Evolutionary conservation across 345 rosid genomes (phyloP).

Genomic region (Nasturtium officinale): DNA sequence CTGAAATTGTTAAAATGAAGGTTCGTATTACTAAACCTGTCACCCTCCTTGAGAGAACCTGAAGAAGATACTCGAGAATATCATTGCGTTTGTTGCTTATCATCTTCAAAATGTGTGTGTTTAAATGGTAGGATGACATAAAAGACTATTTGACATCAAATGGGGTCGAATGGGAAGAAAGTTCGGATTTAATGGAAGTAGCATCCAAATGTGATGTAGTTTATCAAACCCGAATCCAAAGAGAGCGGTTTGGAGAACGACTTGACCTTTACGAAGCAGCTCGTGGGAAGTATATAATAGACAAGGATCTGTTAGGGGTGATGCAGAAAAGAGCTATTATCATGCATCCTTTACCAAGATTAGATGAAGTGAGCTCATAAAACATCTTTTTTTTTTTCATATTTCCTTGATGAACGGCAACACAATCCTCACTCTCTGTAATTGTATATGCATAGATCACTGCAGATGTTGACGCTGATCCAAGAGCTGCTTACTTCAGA

Average conservation of each 20-base stretch:
- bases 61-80: not conserved
- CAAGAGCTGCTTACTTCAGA: constrained; percentile 95
- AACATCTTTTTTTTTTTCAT: not conserved
- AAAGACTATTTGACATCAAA: constrained; percentile 72
- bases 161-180: constrained; percentile 91
- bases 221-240: constrained; percentile 90
- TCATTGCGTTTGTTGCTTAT: not conserved
- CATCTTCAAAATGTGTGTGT: not conserved
- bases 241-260: constrained; percentile 90
- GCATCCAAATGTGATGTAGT: constrained; percentile 85
- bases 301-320: constrained; percentile 56
- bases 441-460: constrained; percentile 54
- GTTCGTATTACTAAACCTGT: constrained; percentile 40
- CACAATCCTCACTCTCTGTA: constrained; percentile 3
- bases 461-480: constrained; percentile 78
- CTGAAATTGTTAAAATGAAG: constrained; percentile 95
- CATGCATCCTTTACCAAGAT: constrained; percentile 97
- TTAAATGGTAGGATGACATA: constrained; percentile 73
- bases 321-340: constrained; percentile 88
- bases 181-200: constrained; percentile 75
- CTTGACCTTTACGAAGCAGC: constrained; percentile 87
- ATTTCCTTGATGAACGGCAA: not conserved
- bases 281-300: constrained; percentile 86
- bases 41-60: not conserved
- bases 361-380: constrained; percentile 67